phyloP scores from a whole-genome alignment of 768 basidiomycete genomes.

The Tephrocybe sp. region DNA sequence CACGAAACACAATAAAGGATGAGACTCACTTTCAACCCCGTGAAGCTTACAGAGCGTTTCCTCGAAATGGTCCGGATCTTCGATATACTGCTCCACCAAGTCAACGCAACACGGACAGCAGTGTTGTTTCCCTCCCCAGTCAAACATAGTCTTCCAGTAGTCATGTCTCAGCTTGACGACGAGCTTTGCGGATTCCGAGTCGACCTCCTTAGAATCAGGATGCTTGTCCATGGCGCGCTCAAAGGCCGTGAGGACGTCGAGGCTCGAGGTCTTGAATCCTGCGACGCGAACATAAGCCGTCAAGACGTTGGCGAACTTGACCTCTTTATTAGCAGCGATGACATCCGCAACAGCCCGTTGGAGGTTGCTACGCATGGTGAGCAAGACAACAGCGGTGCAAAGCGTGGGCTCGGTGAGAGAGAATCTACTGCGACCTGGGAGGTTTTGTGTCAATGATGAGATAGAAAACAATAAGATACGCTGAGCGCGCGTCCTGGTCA shows the following conservation, averaged over 20 bases:
- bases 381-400: neutral
- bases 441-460: neutral
- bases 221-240: constrained; percentile 18
- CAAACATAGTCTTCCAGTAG: constrained; percentile 17
- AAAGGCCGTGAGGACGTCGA: constrained; percentile 14
- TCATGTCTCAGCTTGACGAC: constrained; percentile 15
- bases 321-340: constrained; percentile 16
- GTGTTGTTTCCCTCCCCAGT: constrained; percentile 12
- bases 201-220: constrained; percentile 14
- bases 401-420: neutral
- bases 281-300: constrained; percentile 16
- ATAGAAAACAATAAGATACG: neutral
- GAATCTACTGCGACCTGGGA: neutral
- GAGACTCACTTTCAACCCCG: constrained; percentile 2
- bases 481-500: no score
- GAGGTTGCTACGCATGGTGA: constrained; percentile 18
- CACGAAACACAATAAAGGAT: neutral
- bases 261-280: constrained; percentile 12
- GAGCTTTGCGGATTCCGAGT: constrained; percentile 12
- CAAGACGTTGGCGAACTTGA: constrained; percentile 17
- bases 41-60: neutral
- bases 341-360: constrained; percentile 19
- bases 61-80: constrained; percentile 11
- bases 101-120: constrained; percentile 17
- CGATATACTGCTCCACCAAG: constrained; percentile 12